These are phyloP conservation scores for Alternaria longipes DNA, from an alignment of 2,329 filamentous ascomycete genomes.

Conservation along the genomic window DNA sequence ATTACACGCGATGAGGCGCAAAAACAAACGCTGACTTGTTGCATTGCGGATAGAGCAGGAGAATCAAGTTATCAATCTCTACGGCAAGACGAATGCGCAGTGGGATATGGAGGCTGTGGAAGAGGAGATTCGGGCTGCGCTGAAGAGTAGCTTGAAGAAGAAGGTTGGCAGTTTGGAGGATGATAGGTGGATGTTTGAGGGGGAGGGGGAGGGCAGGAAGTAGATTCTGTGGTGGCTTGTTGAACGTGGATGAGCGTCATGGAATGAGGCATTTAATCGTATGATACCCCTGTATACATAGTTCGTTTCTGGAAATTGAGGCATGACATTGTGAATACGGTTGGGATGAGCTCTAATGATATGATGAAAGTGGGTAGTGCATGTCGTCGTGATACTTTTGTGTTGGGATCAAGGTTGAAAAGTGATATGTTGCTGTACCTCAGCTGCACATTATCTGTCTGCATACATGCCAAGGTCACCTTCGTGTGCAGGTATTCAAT, in stretches of 20 bases:
- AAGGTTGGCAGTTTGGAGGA: conserved; percentile 79
- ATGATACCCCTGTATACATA: conserved; percentile 8
- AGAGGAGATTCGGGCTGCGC: conserved; percentile 57
- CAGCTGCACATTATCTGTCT: background rate
- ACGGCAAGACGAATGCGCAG: conserved; percentile 41
- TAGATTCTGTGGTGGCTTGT: background rate
- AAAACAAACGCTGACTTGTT: background rate
- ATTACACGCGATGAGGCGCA: no score
- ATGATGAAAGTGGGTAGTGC: accelerated
- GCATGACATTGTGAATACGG: background rate
- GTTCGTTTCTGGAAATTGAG: background rate
- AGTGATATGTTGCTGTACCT: background rate
- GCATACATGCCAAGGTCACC: background rate
- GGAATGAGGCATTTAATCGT: background rate
- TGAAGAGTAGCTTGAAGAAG: conserved; percentile 72
- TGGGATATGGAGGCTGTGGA: conserved; percentile 38
- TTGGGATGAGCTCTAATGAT: background rate
- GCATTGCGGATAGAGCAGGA: conserved; percentile 39
- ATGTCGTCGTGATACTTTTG: background rate
- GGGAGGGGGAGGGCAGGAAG: conserved; percentile 56
- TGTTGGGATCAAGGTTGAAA: background rate
- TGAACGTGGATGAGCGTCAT: background rate
- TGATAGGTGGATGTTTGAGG: conserved; percentile 92
- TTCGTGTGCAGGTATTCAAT: background rate
- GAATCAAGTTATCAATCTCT: conserved; percentile 45